phyloP scores from a whole-genome alignment of 2,329 filamentous ascomycete genomes.

The Didymella sp. region DNA sequence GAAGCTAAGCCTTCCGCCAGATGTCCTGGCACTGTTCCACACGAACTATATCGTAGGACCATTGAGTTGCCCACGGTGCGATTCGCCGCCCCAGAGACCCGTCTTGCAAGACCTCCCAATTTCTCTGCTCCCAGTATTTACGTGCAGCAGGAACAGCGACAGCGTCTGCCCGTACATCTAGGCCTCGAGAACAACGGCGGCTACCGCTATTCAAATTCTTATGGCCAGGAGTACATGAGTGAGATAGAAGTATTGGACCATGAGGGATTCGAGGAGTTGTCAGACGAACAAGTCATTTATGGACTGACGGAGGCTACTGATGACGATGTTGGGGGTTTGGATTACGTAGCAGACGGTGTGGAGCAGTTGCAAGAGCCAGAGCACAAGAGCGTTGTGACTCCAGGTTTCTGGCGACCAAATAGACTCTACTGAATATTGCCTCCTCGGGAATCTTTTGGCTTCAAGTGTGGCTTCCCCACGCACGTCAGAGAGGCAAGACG shows the following conservation, averaged over 20 bases:
- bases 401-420: slow-evolving; percentile 56
- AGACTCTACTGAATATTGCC: slow-evolving; percentile 51
- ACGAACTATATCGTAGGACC: not conserved
- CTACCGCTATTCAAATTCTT: not conserved
- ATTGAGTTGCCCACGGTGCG: slow-evolving; percentile 26
- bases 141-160: slow-evolving; percentile 35
- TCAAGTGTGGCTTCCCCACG: slow-evolving; percentile 8
- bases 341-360: slow-evolving; percentile 4
- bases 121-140: slow-evolving; percentile 35
- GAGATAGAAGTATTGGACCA: not conserved
- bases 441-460: not conserved
- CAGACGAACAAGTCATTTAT: not conserved
- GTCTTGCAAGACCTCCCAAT: slow-evolving; percentile 15
- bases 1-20: not conserved
- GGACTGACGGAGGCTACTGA: not conserved
- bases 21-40: not conserved
- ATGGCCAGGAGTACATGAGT: not conserved
- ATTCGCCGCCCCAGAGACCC: slow-evolving; percentile 16
- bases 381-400: slow-evolving; percentile 27
- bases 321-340: not conserved
- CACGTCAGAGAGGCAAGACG: slow-evolving; percentile 8
- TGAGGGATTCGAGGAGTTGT: not conserved
- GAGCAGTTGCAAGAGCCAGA: slow-evolving; percentile 8
- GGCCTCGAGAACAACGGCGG: not conserved
- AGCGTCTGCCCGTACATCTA: slow-evolving; percentile 7